These are phyloP conservation scores for Fusarium sp. DNA, from an alignment of 2,329 filamentous ascomycete genomes.

Conservation along the genomic window DNA sequence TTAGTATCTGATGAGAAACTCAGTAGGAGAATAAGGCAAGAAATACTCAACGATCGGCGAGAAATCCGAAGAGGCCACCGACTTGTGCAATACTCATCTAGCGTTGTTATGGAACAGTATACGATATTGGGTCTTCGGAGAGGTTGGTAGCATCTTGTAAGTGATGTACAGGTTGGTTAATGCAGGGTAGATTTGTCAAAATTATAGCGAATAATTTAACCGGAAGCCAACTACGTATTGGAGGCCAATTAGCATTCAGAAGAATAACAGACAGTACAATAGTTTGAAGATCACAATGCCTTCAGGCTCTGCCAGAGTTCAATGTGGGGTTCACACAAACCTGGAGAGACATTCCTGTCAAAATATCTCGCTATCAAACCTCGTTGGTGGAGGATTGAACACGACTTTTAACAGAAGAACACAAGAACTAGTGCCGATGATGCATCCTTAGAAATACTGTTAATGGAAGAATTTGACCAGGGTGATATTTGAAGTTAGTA, in stretches of 20 bases:
- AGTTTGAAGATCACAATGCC: background rate
- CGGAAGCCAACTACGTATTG: background rate
- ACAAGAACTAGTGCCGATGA: background rate
- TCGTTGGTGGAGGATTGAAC: background rate
- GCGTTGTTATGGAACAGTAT: background rate
- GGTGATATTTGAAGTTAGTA: background rate
- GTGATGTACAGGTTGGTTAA: background rate
- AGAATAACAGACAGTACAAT: background rate
- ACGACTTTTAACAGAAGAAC: background rate
- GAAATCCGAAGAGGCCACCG: background rate
- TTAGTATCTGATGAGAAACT: background rate
- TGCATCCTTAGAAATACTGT: background rate
- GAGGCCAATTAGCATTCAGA: background rate
- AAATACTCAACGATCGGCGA: conserved; percentile 9
- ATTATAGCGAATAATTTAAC: conserved; percentile 15
- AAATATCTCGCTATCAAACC: background rate
- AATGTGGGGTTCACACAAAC: background rate
- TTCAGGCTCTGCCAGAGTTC: background rate
- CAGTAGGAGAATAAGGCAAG: background rate
- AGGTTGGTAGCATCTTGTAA: background rate
- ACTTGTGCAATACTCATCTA: background rate
- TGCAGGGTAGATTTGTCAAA: background rate
- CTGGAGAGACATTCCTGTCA: background rate
- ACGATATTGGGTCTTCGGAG: too few relatives aligned
- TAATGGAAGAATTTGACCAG: background rate